Conservation (phyloP, 805 yeast species). For the Suhomyces sp. region DNA sequence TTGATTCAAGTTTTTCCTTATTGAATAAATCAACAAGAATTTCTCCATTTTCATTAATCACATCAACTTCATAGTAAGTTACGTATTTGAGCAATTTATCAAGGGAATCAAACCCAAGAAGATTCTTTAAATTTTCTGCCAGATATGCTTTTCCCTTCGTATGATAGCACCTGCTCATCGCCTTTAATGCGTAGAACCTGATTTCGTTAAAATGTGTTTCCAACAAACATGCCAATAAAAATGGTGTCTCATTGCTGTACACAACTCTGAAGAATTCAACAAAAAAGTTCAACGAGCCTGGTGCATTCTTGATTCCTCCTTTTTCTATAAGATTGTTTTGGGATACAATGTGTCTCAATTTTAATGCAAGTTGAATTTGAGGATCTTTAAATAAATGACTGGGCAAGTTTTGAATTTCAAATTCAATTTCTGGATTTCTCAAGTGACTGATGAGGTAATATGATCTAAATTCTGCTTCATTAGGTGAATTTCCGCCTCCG, state of each 20-base stretch:
- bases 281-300: constrained; percentile 62
- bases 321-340: constrained; percentile 60
- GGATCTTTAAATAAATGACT: constrained; percentile 49
- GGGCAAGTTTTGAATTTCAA: constrained; percentile 72
- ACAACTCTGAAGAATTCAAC: constrained; percentile 59
- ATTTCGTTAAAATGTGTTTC: constrained; percentile 82
- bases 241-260: constrained; percentile 52
- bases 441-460: constrained; percentile 78
- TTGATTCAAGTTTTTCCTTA: constrained; percentile 40
- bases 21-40: constrained; percentile 39
- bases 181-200: constrained; percentile 67
- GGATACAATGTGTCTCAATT: constrained; percentile 63
- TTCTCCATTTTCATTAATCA: constrained; percentile 28
- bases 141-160: constrained; percentile 67
- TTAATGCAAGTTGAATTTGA: constrained; percentile 67
- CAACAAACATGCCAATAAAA: constrained; percentile 67
- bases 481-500: constrained; percentile 68
- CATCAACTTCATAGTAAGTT: constrained; percentile 58
- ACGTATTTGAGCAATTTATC: constrained; percentile 58
- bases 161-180: constrained; percentile 67
- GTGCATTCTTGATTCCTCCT: constrained; percentile 48
- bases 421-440: constrained; percentile 81
- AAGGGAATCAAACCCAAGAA: constrained; percentile 67
- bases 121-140: constrained; percentile 41
- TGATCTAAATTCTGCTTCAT: constrained; percentile 92